Conservation (phyloP, 768 basidiomycete genomes). For the Multifurca ochricompacta region DNA sequence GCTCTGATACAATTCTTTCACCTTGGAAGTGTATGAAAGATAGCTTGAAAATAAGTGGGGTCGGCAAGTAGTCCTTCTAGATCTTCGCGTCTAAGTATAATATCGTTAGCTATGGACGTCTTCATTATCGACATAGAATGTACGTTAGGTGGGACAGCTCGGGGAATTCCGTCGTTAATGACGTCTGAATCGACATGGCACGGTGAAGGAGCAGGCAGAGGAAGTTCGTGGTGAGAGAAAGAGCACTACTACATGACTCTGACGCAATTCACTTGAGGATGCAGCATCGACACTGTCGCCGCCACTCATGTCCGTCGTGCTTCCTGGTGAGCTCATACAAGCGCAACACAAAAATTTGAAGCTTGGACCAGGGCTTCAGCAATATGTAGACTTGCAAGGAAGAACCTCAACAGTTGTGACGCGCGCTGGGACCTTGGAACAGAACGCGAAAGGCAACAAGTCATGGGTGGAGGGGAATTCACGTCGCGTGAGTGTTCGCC, state of each 20-base stretch:
- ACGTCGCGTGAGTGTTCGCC: slow-evolving; percentile 53
- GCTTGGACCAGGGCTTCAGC: slow-evolving; percentile 76
- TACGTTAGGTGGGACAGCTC: slow-evolving; percentile 69
- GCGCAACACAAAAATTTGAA: slow-evolving; percentile 75
- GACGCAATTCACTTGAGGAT: no score
- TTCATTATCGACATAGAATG: neutral
- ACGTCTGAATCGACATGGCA: slow-evolving; percentile 21
- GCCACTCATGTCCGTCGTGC: slow-evolving; percentile 47
- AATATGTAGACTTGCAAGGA: slow-evolving; percentile 32
- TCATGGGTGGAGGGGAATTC: slow-evolving; percentile 90
- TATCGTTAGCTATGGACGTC: neutral
- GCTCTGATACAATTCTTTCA: slow-evolving; percentile 65
- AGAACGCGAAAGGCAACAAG: slow-evolving; percentile 62
- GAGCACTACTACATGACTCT: neutral
- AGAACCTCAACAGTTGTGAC: slow-evolving; percentile 44
- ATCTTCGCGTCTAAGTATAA: slow-evolving; percentile 62
- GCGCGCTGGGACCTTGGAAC: slow-evolving; percentile 60
- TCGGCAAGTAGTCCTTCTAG: slow-evolving; percentile 85
- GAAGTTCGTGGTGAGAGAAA: no score
- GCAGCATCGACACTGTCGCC: no score
- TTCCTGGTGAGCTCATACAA: slow-evolving; percentile 76
- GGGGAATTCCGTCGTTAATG: slow-evolving; percentile 50
- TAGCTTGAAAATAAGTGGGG: slow-evolving; percentile 77
- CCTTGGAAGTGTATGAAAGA: slow-evolving; percentile 74
- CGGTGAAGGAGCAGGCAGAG: neutral